Evolutionary conservation across 1,139 yeast species (phyloP), one percentile per base, ranked within the genome.

Genomic region (Scheffersomyces titani): DNA sequence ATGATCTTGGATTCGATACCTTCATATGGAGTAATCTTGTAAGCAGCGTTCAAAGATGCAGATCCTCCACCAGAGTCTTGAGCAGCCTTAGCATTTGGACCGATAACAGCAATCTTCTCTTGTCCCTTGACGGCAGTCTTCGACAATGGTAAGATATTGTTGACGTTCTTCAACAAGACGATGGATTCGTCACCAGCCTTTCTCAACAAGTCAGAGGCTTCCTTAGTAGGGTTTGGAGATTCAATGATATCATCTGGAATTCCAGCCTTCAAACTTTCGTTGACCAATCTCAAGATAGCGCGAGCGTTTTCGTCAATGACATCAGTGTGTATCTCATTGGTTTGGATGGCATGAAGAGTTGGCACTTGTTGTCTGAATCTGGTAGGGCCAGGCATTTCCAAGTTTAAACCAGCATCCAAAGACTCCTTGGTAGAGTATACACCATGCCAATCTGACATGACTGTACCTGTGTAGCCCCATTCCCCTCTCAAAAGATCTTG

Each of bases 361-460:
- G 77, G 71, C 19, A 72, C 73, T 21, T 65, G 57, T 46, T 77
- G 74, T 70, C 89, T 74, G 70, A 78, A 77, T 52, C 77, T 67
- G 36, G 86, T 70, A 7, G 86, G 84, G 48, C 89, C 89, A 1
- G 89, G 90, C 87, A 85, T 85, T 66, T 85, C 89, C 60, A 86
- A 69, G 64, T 84, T 86, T 56, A 85, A 70, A n/a, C 89, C 89
- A 47, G 84, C 84, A 55, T 80, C 78, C 56, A 85, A 68, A 20
- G 85, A 70, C 45, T 75, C 78, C 56, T 75, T 77, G 47, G 74
- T 73, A 36, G 86, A 75, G 64, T 82, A 84, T n/a, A 81, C 78
- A 54, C 89, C 90, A 66, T 67, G 82, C 90, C 89, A 86, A 68
- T 86, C 90, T 36, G 86, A 80, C 85, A 86, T 84, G 47, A 80